Conservation (phyloP, 2,329 filamentous ascomycete species). For the Thelonectria rubi region DNA sequence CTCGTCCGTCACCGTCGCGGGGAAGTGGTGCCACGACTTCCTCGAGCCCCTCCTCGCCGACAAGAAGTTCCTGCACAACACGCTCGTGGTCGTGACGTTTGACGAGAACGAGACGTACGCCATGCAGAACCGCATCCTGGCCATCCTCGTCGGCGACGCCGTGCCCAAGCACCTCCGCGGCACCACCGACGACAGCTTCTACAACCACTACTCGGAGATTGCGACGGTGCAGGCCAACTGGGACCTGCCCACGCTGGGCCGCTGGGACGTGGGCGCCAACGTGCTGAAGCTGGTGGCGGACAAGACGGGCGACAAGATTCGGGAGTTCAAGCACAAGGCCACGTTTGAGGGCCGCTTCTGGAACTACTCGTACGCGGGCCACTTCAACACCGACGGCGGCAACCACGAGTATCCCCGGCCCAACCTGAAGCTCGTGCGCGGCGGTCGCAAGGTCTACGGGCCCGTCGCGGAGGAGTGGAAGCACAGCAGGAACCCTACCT, state of each 20-base stretch:
- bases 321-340: slow-evolving; percentile 47
- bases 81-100: slow-evolving; percentile 79
- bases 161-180: slow-evolving; percentile 71
- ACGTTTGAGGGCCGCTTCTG: slow-evolving; percentile 56
- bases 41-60: slow-evolving; percentile 75
- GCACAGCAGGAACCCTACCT: slow-evolving; percentile 50
- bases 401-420: slow-evolving; percentile 51
- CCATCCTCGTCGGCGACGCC: slow-evolving; percentile 78
- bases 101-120: slow-evolving; percentile 80
- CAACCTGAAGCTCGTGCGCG: slow-evolving; percentile 49
- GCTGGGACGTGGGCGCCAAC: slow-evolving; percentile 78
- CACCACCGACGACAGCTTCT: slow-evolving; percentile 74
- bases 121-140: slow-evolving; percentile 73
- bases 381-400: slow-evolving; percentile 51
- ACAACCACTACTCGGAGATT: slow-evolving; percentile 77
- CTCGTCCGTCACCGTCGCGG: slow-evolving; percentile 73
- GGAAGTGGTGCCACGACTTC: slow-evolving; percentile 73
- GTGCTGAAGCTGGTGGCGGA: slow-evolving; percentile 70
- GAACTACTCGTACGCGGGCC: slow-evolving; percentile 64
- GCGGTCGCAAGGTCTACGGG: slow-evolving; percentile 48
- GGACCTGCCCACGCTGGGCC: slow-evolving; percentile 73
- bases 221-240: slow-evolving; percentile 76
- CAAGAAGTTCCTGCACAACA: slow-evolving; percentile 77
- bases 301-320: slow-evolving; percentile 64
- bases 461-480: slow-evolving; percentile 51